Conservation (phyloP, 2,329 filamentous ascomycete genomes). For the Colletotrichum trifolii region DNA sequence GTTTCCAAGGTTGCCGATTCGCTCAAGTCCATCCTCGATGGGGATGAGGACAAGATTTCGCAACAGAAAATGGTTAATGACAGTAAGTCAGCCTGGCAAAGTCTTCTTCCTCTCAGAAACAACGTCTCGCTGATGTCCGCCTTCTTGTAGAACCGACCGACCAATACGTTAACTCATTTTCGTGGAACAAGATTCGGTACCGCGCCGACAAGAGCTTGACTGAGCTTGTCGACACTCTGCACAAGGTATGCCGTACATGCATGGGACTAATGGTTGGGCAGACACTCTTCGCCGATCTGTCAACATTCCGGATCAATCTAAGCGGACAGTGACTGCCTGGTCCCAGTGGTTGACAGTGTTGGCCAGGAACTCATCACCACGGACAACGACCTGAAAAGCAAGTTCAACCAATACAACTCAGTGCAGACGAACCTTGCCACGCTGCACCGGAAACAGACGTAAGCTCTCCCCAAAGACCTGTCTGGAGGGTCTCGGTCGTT, state of each 20-base stretch:
- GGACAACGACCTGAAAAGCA: constrained; percentile 95
- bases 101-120: constrained; percentile 30
- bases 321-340: not conserved
- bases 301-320: constrained; percentile 1
- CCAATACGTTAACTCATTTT: constrained; percentile 88
- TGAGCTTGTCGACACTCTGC: constrained; percentile 87
- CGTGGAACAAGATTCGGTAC: constrained; percentile 99
- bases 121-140: constrained; percentile 40
- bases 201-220: constrained; percentile 89
- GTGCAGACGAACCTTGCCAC: constrained; percentile 86
- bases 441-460: constrained; percentile 90
- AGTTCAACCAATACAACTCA: constrained; percentile 93
- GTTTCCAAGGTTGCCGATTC: constrained; percentile 91
- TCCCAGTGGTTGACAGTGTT: not conserved
- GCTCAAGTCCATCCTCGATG: constrained; percentile 83
- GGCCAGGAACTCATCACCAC: constrained; percentile 85
- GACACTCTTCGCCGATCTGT: too few species aligned
- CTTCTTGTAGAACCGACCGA: constrained; percentile 84
- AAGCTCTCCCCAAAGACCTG: constrained; percentile 44
- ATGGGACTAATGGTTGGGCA: too few species aligned
- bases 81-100: constrained; percentile 61
- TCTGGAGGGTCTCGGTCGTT: constrained; percentile 23
- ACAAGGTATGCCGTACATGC: constrained; percentile 71
- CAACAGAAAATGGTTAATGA: constrained; percentile 95
- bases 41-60: constrained; percentile 82